Evolutionary conservation across 129 eudicot species (phyloP).

Genomic region (Arctium lappa): DNA sequence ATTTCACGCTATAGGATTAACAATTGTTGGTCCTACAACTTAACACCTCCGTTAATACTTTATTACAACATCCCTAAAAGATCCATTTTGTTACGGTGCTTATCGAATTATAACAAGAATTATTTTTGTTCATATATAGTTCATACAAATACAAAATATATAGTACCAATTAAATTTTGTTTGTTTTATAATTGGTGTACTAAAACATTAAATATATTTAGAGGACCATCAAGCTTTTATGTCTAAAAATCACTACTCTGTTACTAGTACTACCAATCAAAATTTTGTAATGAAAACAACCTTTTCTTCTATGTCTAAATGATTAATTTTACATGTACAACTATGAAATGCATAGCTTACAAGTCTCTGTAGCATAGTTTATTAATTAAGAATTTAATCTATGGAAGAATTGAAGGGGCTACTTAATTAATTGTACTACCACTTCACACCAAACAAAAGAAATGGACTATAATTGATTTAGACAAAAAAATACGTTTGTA

Average conservation of each 20-base stretch:
- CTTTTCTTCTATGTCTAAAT: not conserved
- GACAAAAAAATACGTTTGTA: constrained; percentile 17
- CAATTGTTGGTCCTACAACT: too few species aligned
- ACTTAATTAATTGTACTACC: not conserved
- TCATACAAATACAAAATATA: too few species aligned
- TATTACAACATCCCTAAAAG: too few species aligned
- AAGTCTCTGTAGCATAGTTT: constrained; percentile 12
- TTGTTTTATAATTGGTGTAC: too few species aligned
- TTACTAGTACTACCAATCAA: not conserved
- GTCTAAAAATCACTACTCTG: not conserved
- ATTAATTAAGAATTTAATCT: not conserved
- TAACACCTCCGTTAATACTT: too few species aligned
- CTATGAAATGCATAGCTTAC: constrained; percentile 6
- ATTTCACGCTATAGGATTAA: too few species aligned
- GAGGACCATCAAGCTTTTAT: too few species aligned
- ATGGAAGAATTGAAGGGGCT: not conserved
- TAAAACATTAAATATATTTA: too few species aligned
- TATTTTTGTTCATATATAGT: too few species aligned
- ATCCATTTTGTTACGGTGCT: too few species aligned
- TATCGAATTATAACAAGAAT: too few species aligned
- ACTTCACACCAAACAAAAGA: constrained; percentile 31
- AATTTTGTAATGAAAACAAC: not conserved
- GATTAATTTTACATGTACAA: not conserved
- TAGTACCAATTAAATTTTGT: too few species aligned
- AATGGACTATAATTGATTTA: constrained; percentile 14